Base-by-base conservation (phyloP, 768 basidiomycete species). In the Russula brevipes region DNA sequence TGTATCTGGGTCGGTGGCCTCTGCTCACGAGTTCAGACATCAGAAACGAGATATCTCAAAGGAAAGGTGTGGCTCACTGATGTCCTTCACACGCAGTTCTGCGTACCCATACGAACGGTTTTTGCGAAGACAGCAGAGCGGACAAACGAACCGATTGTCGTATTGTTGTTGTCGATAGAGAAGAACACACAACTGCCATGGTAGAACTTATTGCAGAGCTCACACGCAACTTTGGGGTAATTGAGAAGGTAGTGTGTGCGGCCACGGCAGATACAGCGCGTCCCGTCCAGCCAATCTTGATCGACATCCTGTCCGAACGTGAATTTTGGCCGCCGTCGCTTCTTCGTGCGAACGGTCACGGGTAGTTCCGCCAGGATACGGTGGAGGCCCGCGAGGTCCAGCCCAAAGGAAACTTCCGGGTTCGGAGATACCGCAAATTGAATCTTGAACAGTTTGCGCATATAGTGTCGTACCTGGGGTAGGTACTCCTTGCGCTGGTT, bases 391-490 rank as follows among this genome's bases (percentile, higher is more conserved):
- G 91, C 89, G 24, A 92, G 81, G 72, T 93, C 89, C 33, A 94
- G 78, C 16, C 91, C 91, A 68, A 85, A 93, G 2, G 89, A 91
- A 2, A 89, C 82, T 53, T 91, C 89, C 1, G 85, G 87, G 63
- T 83, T 88, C 2, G 89, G 88, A 0, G 88, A 88, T 10, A 94
- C 87, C n/a, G 87, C 86, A 70, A 94, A 92, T 74, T 92, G 91
- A 57, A 94, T 89, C 76, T 86, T 88, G 79, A 86, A 93, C 16
- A 93, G 76, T 75, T 94, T 94, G 67, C 91, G 86, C 89, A 94
- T 91, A 72, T 87, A 93, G 72, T 94, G 91, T 38, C 91, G 84
- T 12, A 92, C 89, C 72, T 91, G 91, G 16, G 86, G 82, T 45
- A 93, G 85, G 69, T 86, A 88, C 59, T 89, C 88, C 4, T 79